These are phyloP conservation scores for Adansonia madagascariensis DNA, from an alignment of 441 rosid species.

Conservation along the genomic window DNA sequence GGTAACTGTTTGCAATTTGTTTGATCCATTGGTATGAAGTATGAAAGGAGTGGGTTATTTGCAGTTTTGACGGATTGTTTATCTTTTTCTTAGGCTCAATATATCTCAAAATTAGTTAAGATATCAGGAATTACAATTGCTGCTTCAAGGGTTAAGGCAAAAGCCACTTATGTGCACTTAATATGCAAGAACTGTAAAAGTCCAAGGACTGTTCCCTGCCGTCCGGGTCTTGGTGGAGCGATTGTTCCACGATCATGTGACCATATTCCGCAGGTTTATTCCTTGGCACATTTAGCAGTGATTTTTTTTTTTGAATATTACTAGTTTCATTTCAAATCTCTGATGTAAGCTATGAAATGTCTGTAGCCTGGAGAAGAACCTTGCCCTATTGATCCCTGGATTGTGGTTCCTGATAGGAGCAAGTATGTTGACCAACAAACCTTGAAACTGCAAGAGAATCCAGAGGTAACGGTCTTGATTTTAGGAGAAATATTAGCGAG, in stretches of 20 bases:
- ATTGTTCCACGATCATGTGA: constrained; percentile 94
- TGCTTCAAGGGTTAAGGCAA: constrained; percentile 96
- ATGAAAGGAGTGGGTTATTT: neutral
- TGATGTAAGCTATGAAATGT: constrained; percentile 24
- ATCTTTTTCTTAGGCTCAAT: constrained; percentile 59
- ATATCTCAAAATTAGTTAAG: constrained; percentile 82
- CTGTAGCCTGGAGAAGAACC: constrained; percentile 85
- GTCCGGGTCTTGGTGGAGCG: constrained; percentile 97
- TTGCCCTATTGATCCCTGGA: constrained; percentile 96
- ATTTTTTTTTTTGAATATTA: neutral
- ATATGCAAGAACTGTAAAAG: constrained; percentile 89
- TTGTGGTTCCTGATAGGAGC: constrained; percentile 92
- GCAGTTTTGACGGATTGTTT: neutral
- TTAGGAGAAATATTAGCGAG: neutral
- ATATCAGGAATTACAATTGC: constrained; percentile 92
- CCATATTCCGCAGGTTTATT: constrained; percentile 81
- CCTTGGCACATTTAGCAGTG: neutral
- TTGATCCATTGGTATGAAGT: constrained; percentile 15
- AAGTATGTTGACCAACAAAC: constrained; percentile 97
- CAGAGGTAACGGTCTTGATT: constrained; percentile 58
- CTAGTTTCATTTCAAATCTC: neutral
- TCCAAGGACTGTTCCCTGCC: constrained; percentile 75
- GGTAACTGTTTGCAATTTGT: constrained; percentile 41
- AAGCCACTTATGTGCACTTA: constrained; percentile 82
- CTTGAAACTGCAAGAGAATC: constrained; percentile 91